Evolutionary conservation across 73 alveolate genomes (phyloP), one percentile per base, ranked within the genome.

Genomic region (Blepharisma stoltei): DNA sequence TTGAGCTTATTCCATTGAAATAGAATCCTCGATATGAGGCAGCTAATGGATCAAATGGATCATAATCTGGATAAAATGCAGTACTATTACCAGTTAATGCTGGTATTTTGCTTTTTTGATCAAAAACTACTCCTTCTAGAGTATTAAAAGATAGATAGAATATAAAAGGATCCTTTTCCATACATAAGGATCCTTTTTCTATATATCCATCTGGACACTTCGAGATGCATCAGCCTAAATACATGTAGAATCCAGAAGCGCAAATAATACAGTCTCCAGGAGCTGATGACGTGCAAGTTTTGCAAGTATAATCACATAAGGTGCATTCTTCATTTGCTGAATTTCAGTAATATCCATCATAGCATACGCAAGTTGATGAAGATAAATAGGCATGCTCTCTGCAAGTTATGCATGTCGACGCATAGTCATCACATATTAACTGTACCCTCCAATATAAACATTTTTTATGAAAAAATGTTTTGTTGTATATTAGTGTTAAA

Each of bases 1-100:
- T 14, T 14, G 49, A 20, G 23, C 5, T 25, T 3, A 25, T 4
- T 60, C 73, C 73, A 60, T 60, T 25, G 5, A 60, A 60, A 25
- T 25, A 20, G 5, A 14, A 60, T 1, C 73, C 73, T 60, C 73
- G 0, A 20, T 1, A 14, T 18, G 14, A 9, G 37, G 73, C 46
- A 20, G 73, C 73, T 14, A 20, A 25, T 14, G 73, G 73, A 38
- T 60, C 73, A 60, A 14, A 8, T 14, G 0, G 4, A 14, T 60
- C 73, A 60, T 60, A 60, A 60, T n/a, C 5, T 18, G 73, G 73
- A 38, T 60, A 60, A 60, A 60, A 60, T 1, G 73, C 45, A 1
- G 73, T 14, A 25, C 46, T 14, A 60, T n/a, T 60, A 18, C 73
- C 73, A 20, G 73, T 60, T 14, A 60, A 2, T 8, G 23, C 49